Evolutionary conservation across 2,329 filamentous ascomycete species (phyloP), one percentile per base, ranked within the genome.

Genomic region (Bipolaris zeicola): DNA sequence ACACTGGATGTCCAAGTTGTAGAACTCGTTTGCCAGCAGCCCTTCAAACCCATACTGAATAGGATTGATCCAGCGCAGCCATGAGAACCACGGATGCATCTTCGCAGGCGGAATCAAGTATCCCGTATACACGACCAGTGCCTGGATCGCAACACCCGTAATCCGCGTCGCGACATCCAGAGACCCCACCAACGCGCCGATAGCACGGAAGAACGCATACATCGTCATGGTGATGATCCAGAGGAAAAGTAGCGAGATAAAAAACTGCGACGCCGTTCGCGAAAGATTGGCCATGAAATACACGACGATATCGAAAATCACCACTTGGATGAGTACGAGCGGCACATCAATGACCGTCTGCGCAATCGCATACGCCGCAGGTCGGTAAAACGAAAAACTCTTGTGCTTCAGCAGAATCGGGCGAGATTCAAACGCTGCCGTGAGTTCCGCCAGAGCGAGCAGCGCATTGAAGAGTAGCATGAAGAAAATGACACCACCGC

Each of bases 381-480:
- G 86, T 3, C 83, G 84, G 61, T 89, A 89, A 71, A 90, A 89
- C 0, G 86, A 86, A 61, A 89, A 90, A 22, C 82, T 85, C 67
- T 89, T 89, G 73, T 90, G 88, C 70, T 90, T 90, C 50, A 89
- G 76, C 37, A 91, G 73, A 53, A 91, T 89, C 0, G 87, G 87
- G 42, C 87, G 83, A 20, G 82, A 83, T 45, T 81, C 75, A 61
- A 89, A 90, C 0, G 86, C 82, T 1, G 85, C 74, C 0, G 86
- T 85, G 38, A 87, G 78, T 65, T 89, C 85, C 5, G 83, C 82
- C 44, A 88, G 70, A 3, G 86, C 85, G 31, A 88, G 78, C 7
- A 89, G 76, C 10, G 85, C 80, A 62, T 88, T 88, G 76, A 87
- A 88, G 1, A 89, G 76, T 1, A 89, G 73, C 54, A 86, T 80